Base-by-base conservation (phyloP, 2,329 filamentous ascomycete species). In the Coniochaeta hoffmannii region DNA sequence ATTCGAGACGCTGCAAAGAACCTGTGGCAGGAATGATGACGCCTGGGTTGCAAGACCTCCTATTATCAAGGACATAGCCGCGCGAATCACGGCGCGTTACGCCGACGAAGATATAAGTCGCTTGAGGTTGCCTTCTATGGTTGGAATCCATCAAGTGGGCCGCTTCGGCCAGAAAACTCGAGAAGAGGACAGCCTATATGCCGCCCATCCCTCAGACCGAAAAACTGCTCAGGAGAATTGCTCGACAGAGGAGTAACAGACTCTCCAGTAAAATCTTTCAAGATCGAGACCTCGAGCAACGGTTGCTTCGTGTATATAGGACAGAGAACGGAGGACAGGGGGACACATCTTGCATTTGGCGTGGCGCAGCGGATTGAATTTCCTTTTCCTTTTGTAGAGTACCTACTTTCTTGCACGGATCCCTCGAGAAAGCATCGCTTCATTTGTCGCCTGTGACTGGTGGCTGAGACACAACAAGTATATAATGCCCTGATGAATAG, bases 1-100 rank as follows among this genome's bases (percentile, higher is more conserved):
- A 72, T 97, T 54, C 76, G 74, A 54, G 70, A 74, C 53, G 90
- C 90, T 30, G 81, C 79, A 0, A 61, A 63, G 2, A 62, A 61
- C 24, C 49, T 68, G 31, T 46, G 41, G 41, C 41, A 28, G n/a
- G 22, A 46, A 7, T 11, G 11, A 12, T 41, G 41, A 24, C 26
- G 41, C 11, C 22, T n/a, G 15, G 24, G 9, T 46, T 12, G 7
- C 19, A 15, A 32, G 30, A 4, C 6, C 11, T 24, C 19, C 4
- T 28, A 15, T 28, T 4, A 15, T 26, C 24, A 14, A 44, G 36
- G 36, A 7, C 36, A 17, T 17, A 17, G 17, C 4, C 4, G n/a
- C n/a, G n/a, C n/a, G n/a, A n/a, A n/a, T n/a, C n/a, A n/a, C n/a
- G n/a, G n/a, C n/a, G n/a, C n/a, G n/a, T n/a, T n/a, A n/a, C n/a